phyloP scores from a whole-genome alignment of 2,329 filamentous ascomycete genomes.

The Lachnellula subtilissima region DNA sequence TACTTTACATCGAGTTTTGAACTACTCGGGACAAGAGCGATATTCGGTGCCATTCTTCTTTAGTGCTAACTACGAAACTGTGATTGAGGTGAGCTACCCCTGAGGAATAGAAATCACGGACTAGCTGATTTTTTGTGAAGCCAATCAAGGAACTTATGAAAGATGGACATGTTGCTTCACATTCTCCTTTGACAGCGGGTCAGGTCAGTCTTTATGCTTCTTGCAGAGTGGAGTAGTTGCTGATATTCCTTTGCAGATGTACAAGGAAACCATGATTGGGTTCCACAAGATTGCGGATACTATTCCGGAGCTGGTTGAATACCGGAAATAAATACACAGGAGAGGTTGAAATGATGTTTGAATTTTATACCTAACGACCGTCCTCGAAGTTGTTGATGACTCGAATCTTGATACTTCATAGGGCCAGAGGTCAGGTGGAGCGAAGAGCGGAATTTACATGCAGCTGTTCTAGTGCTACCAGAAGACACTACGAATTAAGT shows the following conservation, averaged over 20 bases:
- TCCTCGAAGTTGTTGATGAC: too few relatives aligned
- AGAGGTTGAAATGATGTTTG: too few relatives aligned
- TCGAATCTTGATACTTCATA: too few relatives aligned
- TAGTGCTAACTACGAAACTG: constrained; percentile 35
- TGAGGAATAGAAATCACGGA: too few relatives aligned
- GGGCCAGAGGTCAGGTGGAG: too few relatives aligned
- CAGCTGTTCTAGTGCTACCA: too few relatives aligned
- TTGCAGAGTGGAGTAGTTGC: background rate
- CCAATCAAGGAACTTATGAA: background rate
- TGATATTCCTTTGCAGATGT: background rate
- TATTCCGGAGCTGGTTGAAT: background rate
- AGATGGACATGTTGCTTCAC: background rate
- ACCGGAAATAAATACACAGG: background rate
- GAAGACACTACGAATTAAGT: too few relatives aligned
- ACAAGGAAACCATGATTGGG: constrained; percentile 5
- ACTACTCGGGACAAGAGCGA: constrained; percentile 13
- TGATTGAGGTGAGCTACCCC: background rate
- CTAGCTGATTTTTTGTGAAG: too few relatives aligned
- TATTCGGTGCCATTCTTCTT: constrained; percentile 44
- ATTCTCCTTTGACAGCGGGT: background rate
- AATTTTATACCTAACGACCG: too few relatives aligned
- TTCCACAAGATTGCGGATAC: constrained; percentile 1
- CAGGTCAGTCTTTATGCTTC: background rate
- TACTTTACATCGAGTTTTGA: constrained; percentile 40
- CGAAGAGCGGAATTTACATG: too few relatives aligned